Base-by-base conservation (phyloP, 2,329 filamentous ascomycete genomes). In the Cladosporium sp. region DNA sequence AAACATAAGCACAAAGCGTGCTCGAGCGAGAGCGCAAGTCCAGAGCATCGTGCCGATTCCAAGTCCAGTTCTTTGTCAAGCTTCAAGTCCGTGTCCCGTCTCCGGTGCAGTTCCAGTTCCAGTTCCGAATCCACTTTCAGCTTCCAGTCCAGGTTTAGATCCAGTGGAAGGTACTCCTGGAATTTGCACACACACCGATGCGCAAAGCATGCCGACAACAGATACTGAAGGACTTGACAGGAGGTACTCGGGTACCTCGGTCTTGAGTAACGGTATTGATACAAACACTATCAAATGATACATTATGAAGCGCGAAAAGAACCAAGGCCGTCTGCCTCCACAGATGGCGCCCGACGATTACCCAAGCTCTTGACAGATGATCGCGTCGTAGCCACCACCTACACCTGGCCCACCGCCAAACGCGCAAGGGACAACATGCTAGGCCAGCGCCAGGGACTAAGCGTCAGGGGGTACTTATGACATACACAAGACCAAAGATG, bases 171-270 rank as follows among this genome's bases (percentile, higher is more conserved):
- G 5, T 32, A 52, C 15, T n/a, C 26, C 21, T 8, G 21, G 54
- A 14, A 26, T 54, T 26, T 21, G 38, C 21, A 12, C 30, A 41
- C n/a, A 12, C 7, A 36, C 44, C 57, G 30, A 28, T 21, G 26
- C 44, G 51, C 44, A 62, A 32, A 24, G 26, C 1, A 15, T 18
- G 18, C 12, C 10, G 44, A 18, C n/a, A 38, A 18, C 34, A 62
- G 47, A 38, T 4, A 52, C 32, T 14, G 12, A 28, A 34, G 52
- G 32, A 52, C 32, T 32, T 57, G 61, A 64, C 61, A 47, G 24
- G 61, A 64, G 61, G 36, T 64, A 64, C 61, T 28, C 24, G 36
- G 51, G 51, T 57, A 64, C 61, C 61, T 64, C 61, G 51, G 61
- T 57, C 61, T 57, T 47, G 18, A 24, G 10, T 44, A 26, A 32